These are phyloP conservation scores for Rhodotorula sp. DNA, from an alignment of 1,284 basidiomycete genomes.

Conservation along the genomic window DNA sequence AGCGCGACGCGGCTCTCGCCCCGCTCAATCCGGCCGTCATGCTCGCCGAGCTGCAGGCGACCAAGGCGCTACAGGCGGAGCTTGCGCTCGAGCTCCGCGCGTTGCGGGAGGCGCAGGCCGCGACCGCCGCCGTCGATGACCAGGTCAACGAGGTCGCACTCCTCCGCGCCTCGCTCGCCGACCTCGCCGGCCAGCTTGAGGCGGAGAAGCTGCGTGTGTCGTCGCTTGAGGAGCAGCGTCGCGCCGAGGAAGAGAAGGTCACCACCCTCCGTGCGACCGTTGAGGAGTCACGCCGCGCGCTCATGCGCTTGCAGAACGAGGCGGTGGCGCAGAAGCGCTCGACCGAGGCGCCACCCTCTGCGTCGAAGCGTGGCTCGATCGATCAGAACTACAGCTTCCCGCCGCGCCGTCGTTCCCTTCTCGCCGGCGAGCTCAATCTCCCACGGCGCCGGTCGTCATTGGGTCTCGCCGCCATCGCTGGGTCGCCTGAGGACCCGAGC, in stretches of 20 bases:
- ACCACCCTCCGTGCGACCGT: conserved; percentile 76
- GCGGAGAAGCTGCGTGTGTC: conserved; percentile 61
- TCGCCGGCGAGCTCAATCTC: conserved; percentile 56
- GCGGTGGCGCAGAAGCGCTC: conserved; percentile 53
- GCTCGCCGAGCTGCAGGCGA: conserved; percentile 29
- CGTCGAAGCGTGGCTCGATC: conserved; percentile 3
- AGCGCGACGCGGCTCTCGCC: neutral
- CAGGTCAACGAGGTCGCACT: conserved; percentile 21
- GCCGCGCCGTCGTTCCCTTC: conserved; percentile 8
- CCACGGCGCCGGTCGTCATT: conserved; percentile 59
- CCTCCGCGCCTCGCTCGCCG: conserved; percentile 56
- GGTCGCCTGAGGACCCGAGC: neutral
- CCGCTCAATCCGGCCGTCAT: conserved; percentile 13
- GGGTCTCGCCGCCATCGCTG: conserved; percentile 41
- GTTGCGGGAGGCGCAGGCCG: conserved; percentile 10
- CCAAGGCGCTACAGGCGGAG: conserved; percentile 19
- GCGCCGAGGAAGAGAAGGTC: conserved; percentile 79
- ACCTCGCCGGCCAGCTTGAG: conserved; percentile 64
- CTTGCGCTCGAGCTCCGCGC: conserved; percentile 19
- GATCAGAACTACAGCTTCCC: neutral
- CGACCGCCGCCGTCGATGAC: conserved; percentile 16
- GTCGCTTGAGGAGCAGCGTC: conserved; percentile 64
- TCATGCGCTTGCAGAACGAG: conserved; percentile 82
- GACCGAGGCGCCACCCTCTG: neutral
- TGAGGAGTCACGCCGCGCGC: conserved; percentile 83